These are phyloP conservation scores for Pleurotus eryngii DNA, from an alignment of 768 basidiomycete genomes.

Conservation along the genomic window DNA sequence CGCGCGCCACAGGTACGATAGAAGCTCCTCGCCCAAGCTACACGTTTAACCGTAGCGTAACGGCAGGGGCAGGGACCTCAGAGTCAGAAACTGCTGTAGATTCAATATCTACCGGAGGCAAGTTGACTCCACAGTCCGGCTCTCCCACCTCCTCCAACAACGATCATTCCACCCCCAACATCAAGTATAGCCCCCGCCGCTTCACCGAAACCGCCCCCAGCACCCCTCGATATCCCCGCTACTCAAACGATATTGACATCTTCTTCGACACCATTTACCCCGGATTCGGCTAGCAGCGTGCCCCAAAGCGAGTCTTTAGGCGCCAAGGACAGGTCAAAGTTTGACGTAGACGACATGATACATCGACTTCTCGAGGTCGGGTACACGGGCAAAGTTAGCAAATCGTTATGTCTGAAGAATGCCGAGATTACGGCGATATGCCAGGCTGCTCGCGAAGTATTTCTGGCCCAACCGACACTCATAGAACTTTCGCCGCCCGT, in stretches of 20 bases:
- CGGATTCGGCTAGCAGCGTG: constrained; percentile 45
- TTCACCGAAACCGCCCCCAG: constrained; percentile 39
- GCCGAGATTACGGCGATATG: constrained; percentile 93
- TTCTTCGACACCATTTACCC: constrained; percentile 52
- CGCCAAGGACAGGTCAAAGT: constrained; percentile 57
- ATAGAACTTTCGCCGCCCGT: constrained; percentile 97
- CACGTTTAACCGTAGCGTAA: constrained; percentile 38
- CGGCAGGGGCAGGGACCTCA: constrained; percentile 41
- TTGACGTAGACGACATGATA: constrained; percentile 99
- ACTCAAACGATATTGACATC: constrained; percentile 87
- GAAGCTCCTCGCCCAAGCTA: constrained; percentile 21
- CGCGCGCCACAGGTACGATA: constrained; percentile 39
- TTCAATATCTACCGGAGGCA: constrained; percentile 28
- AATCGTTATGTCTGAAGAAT: constrained; percentile 93
- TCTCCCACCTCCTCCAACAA: constrained; percentile 19
- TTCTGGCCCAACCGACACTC: constrained; percentile 93
- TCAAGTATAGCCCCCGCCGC: constrained; percentile 34
- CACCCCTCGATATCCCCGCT: constrained; percentile 74
- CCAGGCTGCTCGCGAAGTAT: constrained; percentile 92
- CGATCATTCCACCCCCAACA: constrained; percentile 32
- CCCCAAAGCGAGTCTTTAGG: constrained; percentile 35
- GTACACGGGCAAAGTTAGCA: constrained; percentile 97
- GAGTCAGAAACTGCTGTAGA: constrained; percentile 35
- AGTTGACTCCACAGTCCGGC: constrained; percentile 29
- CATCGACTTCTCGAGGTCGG: constrained; percentile 93